Base-by-base conservation (phyloP, 192 early-diverging fungal genomes). In the Coemansia guatemalensis region DNA sequence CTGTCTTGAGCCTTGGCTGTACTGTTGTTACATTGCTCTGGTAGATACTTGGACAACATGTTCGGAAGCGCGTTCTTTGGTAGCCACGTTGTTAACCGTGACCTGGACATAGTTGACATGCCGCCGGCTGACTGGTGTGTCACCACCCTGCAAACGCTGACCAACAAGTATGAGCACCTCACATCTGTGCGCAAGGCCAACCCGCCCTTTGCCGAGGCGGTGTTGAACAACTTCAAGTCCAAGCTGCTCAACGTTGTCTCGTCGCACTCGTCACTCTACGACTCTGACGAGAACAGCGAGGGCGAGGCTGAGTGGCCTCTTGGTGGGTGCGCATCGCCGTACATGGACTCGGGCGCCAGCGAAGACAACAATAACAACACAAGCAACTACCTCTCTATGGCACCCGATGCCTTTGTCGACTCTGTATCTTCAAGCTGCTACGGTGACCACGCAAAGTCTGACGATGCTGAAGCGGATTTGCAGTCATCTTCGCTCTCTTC, bases 151-250 rank as follows among this genome's bases (percentile, higher is more conserved):
- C 70, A 67, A 14, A 67, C 73, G 20, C 52, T 81, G 56, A 68
- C 65, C 21, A 68, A 68, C 65, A 81, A 81, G 78, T 81, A 81
- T 53, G 78, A 81, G 69, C 78, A 75, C 25, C 73, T 81, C 49
- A 53, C 78, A 29, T 71, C 75, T 49, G 71, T 58, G 54, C 73
- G 78, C 69, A 81, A 81, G 64, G 74, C 75, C 56, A 75, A 81
- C 61, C 78, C 73, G 35, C 67, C 73, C 20, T 73, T 73, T 67
- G 78, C 78, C 47, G 78, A 81, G 56, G 78, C 78, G 20, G 74
- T 81, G 17, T 67, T 81, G 22, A 81, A 81, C 74, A 81, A 69
- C 78, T 81, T 81, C 69, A 81, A 81, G 74, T 69, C 69, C 59
- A 81, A 81, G 64, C 78, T 81, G 22, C 62, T 76, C 60, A 76